These are phyloP conservation scores for Pneumocystis sp. DNA, from an alignment of 1,139 yeast genomes.

Conservation along the genomic window DNA sequence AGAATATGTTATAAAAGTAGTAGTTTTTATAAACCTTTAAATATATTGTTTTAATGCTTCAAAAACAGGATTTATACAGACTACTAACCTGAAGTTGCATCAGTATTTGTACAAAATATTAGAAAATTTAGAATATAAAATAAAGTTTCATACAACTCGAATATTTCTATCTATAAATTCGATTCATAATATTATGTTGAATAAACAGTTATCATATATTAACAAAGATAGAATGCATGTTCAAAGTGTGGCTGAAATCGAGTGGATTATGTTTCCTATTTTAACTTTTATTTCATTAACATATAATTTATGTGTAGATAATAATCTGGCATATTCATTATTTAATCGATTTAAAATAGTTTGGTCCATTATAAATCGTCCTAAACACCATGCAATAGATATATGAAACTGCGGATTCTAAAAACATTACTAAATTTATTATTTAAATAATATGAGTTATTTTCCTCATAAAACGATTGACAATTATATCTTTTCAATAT, in stretches of 20 bases:
- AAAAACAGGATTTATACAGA: not conserved
- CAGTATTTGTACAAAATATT: not conserved
- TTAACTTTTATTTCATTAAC: not conserved
- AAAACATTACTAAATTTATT: not conserved
- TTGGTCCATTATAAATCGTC: not conserved
- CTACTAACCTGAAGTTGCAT: not conserved
- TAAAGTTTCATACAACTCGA: not conserved
- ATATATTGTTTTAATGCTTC: not conserved
- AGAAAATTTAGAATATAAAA: not conserved
- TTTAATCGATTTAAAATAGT: not conserved
- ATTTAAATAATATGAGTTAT: not conserved
- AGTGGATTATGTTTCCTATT: not conserved
- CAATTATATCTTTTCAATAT: not conserved
- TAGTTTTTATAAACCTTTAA: not conserved
- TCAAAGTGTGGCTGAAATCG: not conserved
- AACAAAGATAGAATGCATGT: not conserved
- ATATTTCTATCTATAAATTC: not conserved
- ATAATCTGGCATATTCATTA: not conserved
- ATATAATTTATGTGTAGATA: not conserved
- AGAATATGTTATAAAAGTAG: not conserved
- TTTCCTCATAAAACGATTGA: not conserved
- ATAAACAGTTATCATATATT: not conserved
- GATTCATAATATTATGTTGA: not conserved
- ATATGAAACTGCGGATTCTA: not conserved
- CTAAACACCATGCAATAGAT: not conserved